Evolutionary conservation across 805 yeast species (phyloP), one percentile per base, ranked within the genome.

Genomic region (Scheffersomyces ergatensis): DNA sequence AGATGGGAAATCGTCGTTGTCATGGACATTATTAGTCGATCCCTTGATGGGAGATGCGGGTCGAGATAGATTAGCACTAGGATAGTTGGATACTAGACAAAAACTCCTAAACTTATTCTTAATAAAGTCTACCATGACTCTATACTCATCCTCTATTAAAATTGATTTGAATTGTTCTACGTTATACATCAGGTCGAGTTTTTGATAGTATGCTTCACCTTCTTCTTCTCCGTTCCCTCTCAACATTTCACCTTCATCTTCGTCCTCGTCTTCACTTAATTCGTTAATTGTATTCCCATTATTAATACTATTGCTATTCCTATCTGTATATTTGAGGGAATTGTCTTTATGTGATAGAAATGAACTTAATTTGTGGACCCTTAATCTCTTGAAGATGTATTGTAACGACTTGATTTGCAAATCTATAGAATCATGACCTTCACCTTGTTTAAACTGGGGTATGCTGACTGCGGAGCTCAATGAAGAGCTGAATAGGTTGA

Each of bases 51-150:
- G 59, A 13, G 55, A 49, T 12, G 37, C 36, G 4, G 59, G 53
- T 14, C 62, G 41, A 3, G 55, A 47, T 9, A 53, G 33, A 5
- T 36, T 44, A 14, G 46, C 47, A 23, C 50, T 63, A 2, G 89
- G 87, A 7, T 45, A 42, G 19, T 65, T 78, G 3, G 80, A 63
- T 17, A 84, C 57, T 3, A 84, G 69, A 48, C 85, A 74, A 51
- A 77, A 57, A 1, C 85, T 66, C 40, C 92, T 65, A 57, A 82
- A 83, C 58, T 78, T 77, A 65, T 84, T 84, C 53, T 82, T 82
- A 35, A 68, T 55, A 73, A 80, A 84, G 54, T 84, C 90, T 15
- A 81, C 71, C 41, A 82, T 63, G 11, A 84, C 79, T 19, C 89
- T 66, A 54, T 83, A 81, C 41, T 82, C 82, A 56, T 83, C 87